Percentiles rank a stretch among this genome's conserved stretches.
These are phyloP conservation scores for Jamesozyma piceae DNA, from an alignment of 805 yeast species.

Conservation along the genomic window DNA sequence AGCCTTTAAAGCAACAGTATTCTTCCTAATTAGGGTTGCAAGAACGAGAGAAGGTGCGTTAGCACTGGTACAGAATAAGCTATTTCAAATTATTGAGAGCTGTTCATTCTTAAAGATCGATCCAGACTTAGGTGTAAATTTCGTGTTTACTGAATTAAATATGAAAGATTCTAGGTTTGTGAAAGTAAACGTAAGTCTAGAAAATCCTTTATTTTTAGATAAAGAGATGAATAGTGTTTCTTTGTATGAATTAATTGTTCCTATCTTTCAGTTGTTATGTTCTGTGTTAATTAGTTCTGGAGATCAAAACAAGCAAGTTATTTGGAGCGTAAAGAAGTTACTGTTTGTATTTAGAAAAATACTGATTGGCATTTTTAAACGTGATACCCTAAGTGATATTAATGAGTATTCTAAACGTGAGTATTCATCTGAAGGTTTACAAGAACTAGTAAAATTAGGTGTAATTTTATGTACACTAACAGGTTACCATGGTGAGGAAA, in stretches of 20 bases:
- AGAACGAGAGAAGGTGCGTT: constrained; percentile 72
- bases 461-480: constrained; percentile 46
- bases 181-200: constrained; percentile 41
- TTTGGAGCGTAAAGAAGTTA: constrained; percentile 43
- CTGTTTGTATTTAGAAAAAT: constrained; percentile 45
- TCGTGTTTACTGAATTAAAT: constrained; percentile 35
- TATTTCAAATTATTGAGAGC: constrained; percentile 52
- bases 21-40: constrained; percentile 63
- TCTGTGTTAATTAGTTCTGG: constrained; percentile 70
- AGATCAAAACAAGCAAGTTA: constrained; percentile 55
- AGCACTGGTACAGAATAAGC: constrained; percentile 61
- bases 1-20: constrained; percentile 61
- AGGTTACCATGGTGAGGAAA: constrained; percentile 32
- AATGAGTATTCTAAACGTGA: constrained; percentile 9
- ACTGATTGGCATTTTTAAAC: constrained; percentile 52
- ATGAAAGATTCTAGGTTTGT: constrained; percentile 29
- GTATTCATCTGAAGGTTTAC: constrained; percentile 31
- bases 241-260: constrained; percentile 57
- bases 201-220: constrained; percentile 37
- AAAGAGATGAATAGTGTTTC: constrained; percentile 35
- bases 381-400: constrained; percentile 35
- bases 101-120: constrained; percentile 55
- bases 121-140: constrained; percentile 66
- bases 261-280: constrained; percentile 61
- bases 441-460: constrained; percentile 47